Evolutionary conservation across 306 rosid genomes (phyloP).

Genomic region (Rosa persica): DNA sequence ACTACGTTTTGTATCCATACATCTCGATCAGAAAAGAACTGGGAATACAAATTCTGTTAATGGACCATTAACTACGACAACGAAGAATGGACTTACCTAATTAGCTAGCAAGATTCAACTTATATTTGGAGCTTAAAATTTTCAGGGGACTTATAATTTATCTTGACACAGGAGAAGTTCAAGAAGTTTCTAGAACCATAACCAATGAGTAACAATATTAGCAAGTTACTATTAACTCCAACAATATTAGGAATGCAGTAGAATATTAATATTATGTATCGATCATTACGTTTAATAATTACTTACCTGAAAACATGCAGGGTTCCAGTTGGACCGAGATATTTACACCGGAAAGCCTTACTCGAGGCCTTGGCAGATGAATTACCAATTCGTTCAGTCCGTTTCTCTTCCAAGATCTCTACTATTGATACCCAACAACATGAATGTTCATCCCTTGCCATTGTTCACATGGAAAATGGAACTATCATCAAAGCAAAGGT

Average conservation of each 20-base stretch:
- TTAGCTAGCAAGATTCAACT: too few species aligned
- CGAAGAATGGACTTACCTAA: too few species aligned
- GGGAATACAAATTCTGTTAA: too few species aligned
- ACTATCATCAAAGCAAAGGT: not conserved
- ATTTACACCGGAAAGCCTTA: slow-evolving; percentile 12
- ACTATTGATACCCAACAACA: slow-evolving; percentile 1
- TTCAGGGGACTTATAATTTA: slow-evolving; percentile 3
- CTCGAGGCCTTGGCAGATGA: slow-evolving; percentile 18
- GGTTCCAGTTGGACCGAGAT: not conserved
- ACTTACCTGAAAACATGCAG: not conserved
- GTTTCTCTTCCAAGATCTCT: slow-evolving; percentile 17
- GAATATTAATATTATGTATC: not conserved
- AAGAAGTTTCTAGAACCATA: not conserved
- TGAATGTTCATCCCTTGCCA: slow-evolving; percentile 1
- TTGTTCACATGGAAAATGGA: slow-evolving; percentile 23
- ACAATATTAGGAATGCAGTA: too few species aligned
- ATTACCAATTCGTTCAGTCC: slow-evolving; percentile 14
- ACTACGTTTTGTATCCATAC: too few species aligned
- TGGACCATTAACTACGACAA: too few species aligned
- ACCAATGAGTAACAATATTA: not conserved
- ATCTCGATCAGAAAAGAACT: too few species aligned
- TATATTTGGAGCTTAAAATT: not conserved
- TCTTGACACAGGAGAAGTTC: slow-evolving; percentile 5
- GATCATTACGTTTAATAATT: not conserved
- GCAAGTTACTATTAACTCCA: not conserved